Evolutionary conservation across 176 grass and related monocot species (phyloP), one percentile per base, ranked within the genome.

Genomic region (Coix lacrymajobi): DNA sequence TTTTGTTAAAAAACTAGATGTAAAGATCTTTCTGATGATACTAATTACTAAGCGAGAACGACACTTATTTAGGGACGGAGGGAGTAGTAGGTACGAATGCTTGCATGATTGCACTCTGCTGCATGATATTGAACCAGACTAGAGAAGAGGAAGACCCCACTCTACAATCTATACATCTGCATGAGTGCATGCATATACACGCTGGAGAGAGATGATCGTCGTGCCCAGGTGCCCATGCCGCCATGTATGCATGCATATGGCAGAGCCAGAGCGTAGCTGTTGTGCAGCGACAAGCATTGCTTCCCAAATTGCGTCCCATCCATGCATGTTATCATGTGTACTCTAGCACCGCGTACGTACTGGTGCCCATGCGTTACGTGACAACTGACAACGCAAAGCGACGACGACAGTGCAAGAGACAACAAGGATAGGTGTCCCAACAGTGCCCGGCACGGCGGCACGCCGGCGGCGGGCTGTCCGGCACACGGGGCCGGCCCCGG

Each of bases 351-450:
- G n/a, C n/a, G n/a, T n/a, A n/a, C n/a, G 51, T 54, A 22, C 20
- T n/a, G 0, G 31, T 38, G 51, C 20, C 32, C 73, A 25, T 75
- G 29, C 51, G 48, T 41, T 29, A 40, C 38, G 24, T 56, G 64
- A 28, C 22, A 41, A n/a, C 4, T 56, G 64, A 28, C 22, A 41
- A n/a, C 4, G 68, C 54, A 22, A 82, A 24, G 19, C 43, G 48
- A n/a, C n/a, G n/a, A n/a, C n/a, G n/a, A 71, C 79, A 36, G 29
- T 31, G 69, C 22, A 81, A 69, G 5, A 69, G 46, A 81, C 78
- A 54, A 69, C 78, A 54, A 81, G 31, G 28, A 54, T 39, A 69
- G 11, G 8, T 44, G 22, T 61, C 36, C 41, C 79, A 36, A 69
- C 54, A 77, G 75, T 41, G 33, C 28, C 30, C 8, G 11, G 45